Evolutionary conservation across 495 filamentous ascomycete species (phyloP).

Genomic region (Penicillium atrosanguineum): DNA sequence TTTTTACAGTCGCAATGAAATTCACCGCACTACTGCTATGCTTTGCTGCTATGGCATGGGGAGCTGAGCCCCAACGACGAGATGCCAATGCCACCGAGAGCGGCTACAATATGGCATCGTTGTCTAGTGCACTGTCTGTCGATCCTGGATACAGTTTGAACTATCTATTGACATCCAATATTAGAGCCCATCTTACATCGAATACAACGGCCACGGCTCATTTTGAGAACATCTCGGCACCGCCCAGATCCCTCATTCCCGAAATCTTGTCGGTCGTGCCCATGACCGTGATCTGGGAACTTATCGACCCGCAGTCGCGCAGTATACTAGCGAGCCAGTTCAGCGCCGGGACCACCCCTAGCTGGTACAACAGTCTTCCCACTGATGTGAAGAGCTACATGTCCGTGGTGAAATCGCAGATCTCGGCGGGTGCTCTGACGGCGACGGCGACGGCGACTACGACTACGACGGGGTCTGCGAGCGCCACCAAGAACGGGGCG

Average conservation of each 20-base stretch:
- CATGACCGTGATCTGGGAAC: conserved; percentile 22
- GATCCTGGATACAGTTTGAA: background rate
- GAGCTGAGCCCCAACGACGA: conserved; percentile 10
- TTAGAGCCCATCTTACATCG: conserved; percentile 10
- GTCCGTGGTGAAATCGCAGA: conserved; percentile 28
- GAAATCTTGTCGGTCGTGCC: conserved; percentile 31
- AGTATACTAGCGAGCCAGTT: conserved; percentile 31
- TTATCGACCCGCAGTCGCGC: conserved; percentile 27
- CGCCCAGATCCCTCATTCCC: conserved; percentile 25
- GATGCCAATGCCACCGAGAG: conserved; percentile 4
- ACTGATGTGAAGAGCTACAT: conserved; percentile 34
- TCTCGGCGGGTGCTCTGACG: conserved; percentile 28
- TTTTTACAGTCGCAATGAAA: conserved; percentile 5
- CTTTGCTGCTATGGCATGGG: conserved; percentile 7
- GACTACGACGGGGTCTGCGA: conserved; percentile 2
- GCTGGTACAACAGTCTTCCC: conserved; percentile 32
- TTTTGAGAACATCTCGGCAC: conserved; percentile 33
- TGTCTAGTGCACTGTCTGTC: conserved; percentile 16
- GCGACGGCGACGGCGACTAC: conserved; percentile 26
- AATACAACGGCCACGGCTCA: conserved; percentile 22
- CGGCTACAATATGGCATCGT: conserved; percentile 12
- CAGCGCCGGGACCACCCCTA: conserved; percentile 29
- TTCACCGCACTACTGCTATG: conserved; percentile 6
- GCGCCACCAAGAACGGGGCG: conserved; percentile 6
- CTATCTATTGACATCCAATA: background rate